Conservation (phyloP, 371 early-diverging fungal genomes). For the Mortierella sp. region DNA sequence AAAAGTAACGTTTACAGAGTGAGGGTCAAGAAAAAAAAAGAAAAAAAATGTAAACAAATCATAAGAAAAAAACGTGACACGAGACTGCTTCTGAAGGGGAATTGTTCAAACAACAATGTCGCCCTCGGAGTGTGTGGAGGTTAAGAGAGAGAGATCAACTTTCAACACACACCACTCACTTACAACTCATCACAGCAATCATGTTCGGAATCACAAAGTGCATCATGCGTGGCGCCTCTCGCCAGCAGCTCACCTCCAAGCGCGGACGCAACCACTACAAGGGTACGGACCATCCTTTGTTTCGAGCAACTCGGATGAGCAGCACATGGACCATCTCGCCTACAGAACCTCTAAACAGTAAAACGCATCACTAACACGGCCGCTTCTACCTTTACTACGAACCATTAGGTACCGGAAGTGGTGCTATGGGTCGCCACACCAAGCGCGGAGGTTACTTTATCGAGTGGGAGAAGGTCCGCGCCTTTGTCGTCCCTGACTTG, state of each 20-base stretch:
- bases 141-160: not conserved
- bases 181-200: not conserved
- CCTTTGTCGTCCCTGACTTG: slow-evolving; percentile 86
- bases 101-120: slow-evolving; percentile 4
- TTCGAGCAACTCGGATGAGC: not conserved
- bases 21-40: slow-evolving; percentile 8
- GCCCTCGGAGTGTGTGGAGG: slow-evolving; percentile 5
- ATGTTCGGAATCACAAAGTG: slow-evolving; percentile 85
- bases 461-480: slow-evolving; percentile 83
- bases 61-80: not conserved
- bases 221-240: slow-evolving; percentile 81
- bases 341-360: not conserved
- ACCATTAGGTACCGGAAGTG: slow-evolving; percentile 80
- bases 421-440: slow-evolving; percentile 89
- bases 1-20: not conserved
- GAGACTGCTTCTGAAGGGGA: not conserved
- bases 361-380: not conserved
- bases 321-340: not conserved
- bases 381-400: not conserved
- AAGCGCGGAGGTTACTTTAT: slow-evolving; percentile 82
- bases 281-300: slow-evolving; percentile 61
- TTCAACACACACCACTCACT: too few species aligned
- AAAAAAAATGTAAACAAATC: slow-evolving; percentile 20
- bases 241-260: slow-evolving; percentile 85
- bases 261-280: slow-evolving; percentile 89